These are phyloP conservation scores for Botrytis tulipae DNA, from an alignment of 2,329 filamentous ascomycete genomes.

Conservation along the genomic window DNA sequence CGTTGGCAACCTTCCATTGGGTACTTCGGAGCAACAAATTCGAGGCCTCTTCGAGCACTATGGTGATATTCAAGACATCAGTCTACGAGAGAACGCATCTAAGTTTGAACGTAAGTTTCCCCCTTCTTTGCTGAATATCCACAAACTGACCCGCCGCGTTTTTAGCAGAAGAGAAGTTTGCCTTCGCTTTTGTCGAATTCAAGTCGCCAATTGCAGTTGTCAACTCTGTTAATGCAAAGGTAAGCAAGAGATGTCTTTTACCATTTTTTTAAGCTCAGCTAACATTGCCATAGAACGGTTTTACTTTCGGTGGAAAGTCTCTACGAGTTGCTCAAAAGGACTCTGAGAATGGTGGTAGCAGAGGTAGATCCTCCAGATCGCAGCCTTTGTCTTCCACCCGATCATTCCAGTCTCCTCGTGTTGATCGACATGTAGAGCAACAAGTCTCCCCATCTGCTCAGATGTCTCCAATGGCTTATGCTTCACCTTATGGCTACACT, in stretches of 20 bases:
- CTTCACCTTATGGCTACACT: conserved; percentile 23
- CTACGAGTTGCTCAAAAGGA: conserved; percentile 38
- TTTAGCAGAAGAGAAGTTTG: conserved; percentile 35
- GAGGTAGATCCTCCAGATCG: conserved; percentile 18
- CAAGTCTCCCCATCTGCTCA: conserved; percentile 24
- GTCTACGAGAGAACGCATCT: conserved; percentile 37
- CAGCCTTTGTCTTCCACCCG: conserved; percentile 16
- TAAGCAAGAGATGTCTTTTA: conserved; percentile 21
- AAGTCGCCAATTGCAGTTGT: conserved; percentile 27
- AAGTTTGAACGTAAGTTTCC: conserved; percentile 32
- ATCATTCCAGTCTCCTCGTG: conserved; percentile 26
- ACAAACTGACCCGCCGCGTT: conserved; percentile 23
- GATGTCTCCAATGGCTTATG: conserved; percentile 25
- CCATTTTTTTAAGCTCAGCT: not conserved
- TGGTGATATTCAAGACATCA: conserved; percentile 42
- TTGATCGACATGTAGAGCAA: conserved; percentile 22
- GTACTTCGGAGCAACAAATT: conserved; percentile 42
- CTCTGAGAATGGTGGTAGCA: conserved; percentile 28
- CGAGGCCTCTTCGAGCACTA: conserved; percentile 41
- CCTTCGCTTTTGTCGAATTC: conserved; percentile 41
- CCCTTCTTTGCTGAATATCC: conserved; percentile 2
- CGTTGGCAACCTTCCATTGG: conserved; percentile 46
- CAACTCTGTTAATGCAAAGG: conserved; percentile 30
- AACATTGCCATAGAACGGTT: conserved; percentile 29
- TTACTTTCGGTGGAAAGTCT: conserved; percentile 29